phyloP scores from a whole-genome alignment of 768 basidiomycete genomes.

The Rhizopogon vulgaris region DNA sequence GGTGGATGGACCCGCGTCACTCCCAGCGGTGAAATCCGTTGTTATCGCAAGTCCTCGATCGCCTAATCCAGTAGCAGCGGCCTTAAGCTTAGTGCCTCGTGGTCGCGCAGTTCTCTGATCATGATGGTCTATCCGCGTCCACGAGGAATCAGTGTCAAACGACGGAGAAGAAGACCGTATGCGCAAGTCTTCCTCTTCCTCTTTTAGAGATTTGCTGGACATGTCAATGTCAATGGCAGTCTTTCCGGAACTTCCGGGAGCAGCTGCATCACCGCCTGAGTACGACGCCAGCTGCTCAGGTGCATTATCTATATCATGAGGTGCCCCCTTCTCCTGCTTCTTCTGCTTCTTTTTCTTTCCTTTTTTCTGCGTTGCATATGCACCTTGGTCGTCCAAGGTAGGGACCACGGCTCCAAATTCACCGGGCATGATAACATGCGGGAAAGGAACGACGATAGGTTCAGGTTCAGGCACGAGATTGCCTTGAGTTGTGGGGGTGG shows the following conservation, averaged over 20 bases:
- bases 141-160: slow-evolving; percentile 52
- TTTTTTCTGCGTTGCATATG: slow-evolving; percentile 19
- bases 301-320: slow-evolving; percentile 6
- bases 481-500: slow-evolving; percentile 11
- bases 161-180: slow-evolving; percentile 14
- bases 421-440: slow-evolving; percentile 37
- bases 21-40: slow-evolving; percentile 33
- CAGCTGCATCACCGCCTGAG: slow-evolving; percentile 7
- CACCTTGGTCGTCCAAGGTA: slow-evolving; percentile 4
- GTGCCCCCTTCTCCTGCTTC: slow-evolving; percentile 9
- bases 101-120: slow-evolving; percentile 8
- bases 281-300: slow-evolving; percentile 1
- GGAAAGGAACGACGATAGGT: slow-evolving; percentile 29
- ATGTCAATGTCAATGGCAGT: neutral
- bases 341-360: slow-evolving; percentile 44
- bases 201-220: slow-evolving; percentile 19
- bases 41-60: slow-evolving; percentile 14
- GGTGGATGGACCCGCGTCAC: slow-evolving; percentile 48
- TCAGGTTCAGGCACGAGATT: slow-evolving; percentile 9
- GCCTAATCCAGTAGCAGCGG: slow-evolving; percentile 4
- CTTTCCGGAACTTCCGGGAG: slow-evolving; percentile 9
- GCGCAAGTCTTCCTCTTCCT: slow-evolving; percentile 12
- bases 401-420: slow-evolving; percentile 29
- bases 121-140: slow-evolving; percentile 66
- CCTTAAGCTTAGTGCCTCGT: slow-evolving; percentile 3